Evolutionary conservation across 2,329 filamentous ascomycete species (phyloP), one percentile per base, ranked within the genome.

Genomic region (Cyphellophora attinorum): DNA sequence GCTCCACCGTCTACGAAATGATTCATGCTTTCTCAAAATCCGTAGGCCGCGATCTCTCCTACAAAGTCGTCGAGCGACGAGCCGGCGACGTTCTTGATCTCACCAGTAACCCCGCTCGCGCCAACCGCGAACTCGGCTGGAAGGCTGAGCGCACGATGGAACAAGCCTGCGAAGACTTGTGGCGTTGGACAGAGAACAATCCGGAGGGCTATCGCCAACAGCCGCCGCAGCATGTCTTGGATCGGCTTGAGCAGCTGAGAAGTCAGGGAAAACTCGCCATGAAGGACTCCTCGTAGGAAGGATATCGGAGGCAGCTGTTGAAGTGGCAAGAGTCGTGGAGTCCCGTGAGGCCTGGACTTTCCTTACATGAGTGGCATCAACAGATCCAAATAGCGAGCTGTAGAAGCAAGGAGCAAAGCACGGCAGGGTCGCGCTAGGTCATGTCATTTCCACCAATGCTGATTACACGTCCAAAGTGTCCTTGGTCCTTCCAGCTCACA

Each of bases 111-210:
- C 84, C 91, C 10, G 72, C 74, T 3, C 75, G 85, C 23, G 91
- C 91, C 34, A 93, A 93, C 63, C 66, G 76, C 57, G 91, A 98
- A 66, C 72, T 98, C 35, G 69, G 77, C 44, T 98, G 91, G 91
- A 88, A 88, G 70, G 88, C 91, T 1, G 75, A 93, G 65, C 70
- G 81, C 39, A 88, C 83, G 13, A 76, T 98, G 57, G 89, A 96
- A 65, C 78, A 94, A 59, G 88, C 89, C 16, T 98, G 91, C 59
- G 76, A 79, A 49, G 86, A 98, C 61, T 70, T 98, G 47, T 98
- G 91, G 91, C 79, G 78, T 54, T 98, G 91, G 91, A 93, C 93
- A 11, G 72, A 81, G 65, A 96, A 95, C 65, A 96, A 96, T 66
- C 91, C 91, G 15, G 78, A 88, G 64, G 91, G 91, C 14, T 96